These are phyloP conservation scores for Apiospora arundinis DNA, from an alignment of 2,329 filamentous ascomycete genomes.

Conservation along the genomic window DNA sequence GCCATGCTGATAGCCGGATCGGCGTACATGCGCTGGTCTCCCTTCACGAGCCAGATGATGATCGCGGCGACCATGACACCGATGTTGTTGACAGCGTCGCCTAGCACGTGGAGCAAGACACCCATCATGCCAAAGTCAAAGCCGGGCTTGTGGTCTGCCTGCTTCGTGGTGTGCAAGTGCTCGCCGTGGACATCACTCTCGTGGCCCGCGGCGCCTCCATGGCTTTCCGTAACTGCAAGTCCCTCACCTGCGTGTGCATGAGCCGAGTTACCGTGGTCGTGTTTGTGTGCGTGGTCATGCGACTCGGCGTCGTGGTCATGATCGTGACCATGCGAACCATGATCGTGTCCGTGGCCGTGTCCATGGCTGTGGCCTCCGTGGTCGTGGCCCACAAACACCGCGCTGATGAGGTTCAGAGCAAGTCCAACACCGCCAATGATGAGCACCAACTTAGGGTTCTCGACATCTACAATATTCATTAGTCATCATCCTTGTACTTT, in stretches of 20 bases:
- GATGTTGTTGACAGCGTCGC: slow-evolving; percentile 78
- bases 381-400: slow-evolving; percentile 55
- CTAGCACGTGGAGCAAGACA: slow-evolving; percentile 72
- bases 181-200: neutral
- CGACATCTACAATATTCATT: slow-evolving; percentile 53
- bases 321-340: neutral
- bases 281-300: slow-evolving; percentile 2
- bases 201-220: neutral
- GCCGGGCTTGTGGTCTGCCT: neutral
- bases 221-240: neutral
- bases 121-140: slow-evolving; percentile 73
- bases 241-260: neutral
- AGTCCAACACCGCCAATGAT: slow-evolving; percentile 74
- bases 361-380: neutral
- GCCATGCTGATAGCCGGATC: slow-evolving; percentile 73
- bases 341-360: neutral
- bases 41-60: slow-evolving; percentile 70
- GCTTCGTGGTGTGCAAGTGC: slow-evolving; percentile 8
- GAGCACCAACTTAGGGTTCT: slow-evolving; percentile 70
- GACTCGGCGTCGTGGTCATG: neutral
- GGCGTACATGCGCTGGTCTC: slow-evolving; percentile 68
- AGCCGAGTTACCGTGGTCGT: neutral
- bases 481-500: neutral
- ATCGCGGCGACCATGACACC: slow-evolving; percentile 74
- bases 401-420: slow-evolving; percentile 70